Base-by-base conservation (phyloP, 495 filamentous ascomycete genomes). In the Penicillium dipodomyicola region DNA sequence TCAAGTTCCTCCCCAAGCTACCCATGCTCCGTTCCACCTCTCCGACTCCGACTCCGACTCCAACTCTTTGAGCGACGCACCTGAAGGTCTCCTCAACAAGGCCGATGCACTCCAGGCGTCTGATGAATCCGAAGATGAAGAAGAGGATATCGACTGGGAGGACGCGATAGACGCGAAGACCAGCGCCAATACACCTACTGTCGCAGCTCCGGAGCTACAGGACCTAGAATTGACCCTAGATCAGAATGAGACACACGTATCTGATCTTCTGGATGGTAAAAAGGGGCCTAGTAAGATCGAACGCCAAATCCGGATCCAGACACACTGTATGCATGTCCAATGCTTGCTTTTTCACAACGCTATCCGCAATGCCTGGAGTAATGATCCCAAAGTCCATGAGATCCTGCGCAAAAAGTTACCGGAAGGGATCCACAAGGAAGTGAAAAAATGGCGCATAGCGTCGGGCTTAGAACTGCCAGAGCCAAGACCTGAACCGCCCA, bases 281-380 rank as follows among this genome's bases (percentile, higher is more conserved):
- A 93, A 91, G 68, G 93, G 91, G 0, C 89, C 90, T 0, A 88
- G 86, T 19, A 95, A 94, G 70, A 84, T 87, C 9, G 88, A 97
- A 64, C 83, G 91, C 56, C 80, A 82, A 57, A 90, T 93, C 40
- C 80, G 94, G 33, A 77, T 86, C 8, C 73, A 83, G 37, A 91
- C 90, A 8, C 94, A 98, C 67, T 87, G 88, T 61, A 80, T 94
- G 64, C 94, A 98, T 72, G 93, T 98, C 4, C 89, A 93, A 65
- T 82, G 86, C 56, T 72, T 98, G 44, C 81, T 98, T 43, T 94
- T 85, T 72, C 92, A 97, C 63, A 97, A 97, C 68, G 80, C 87
- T 0, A 65, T 96, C 19, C 86, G 94, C 23, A 98, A 97, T 70
- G 65, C 82, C 8, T 98, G 94, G 93, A 67, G 86, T 23, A 92